Percentiles rank a stretch among this genome's conserved stretches.
phyloP scores from a whole-genome alignment of 371 early-diverging fungal species.

The Furculomyces boomerangus region DNA sequence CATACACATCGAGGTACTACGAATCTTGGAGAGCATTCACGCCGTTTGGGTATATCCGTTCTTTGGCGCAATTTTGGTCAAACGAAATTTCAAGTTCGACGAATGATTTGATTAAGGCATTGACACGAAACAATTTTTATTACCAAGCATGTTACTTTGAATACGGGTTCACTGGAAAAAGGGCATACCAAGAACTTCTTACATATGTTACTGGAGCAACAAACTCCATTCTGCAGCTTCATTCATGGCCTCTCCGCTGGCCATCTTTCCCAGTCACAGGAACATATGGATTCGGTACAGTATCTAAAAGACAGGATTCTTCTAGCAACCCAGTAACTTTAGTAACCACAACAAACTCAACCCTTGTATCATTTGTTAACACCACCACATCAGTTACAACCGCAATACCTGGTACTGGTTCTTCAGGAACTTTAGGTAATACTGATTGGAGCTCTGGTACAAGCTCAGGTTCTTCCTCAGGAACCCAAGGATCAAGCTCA shows the following conservation, averaged over 20 bases:
- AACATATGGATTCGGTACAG: not conserved
- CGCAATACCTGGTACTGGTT: not conserved
- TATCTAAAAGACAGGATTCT: not conserved
- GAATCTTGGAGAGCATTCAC: constrained; percentile 16
- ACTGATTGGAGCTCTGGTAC: not conserved
- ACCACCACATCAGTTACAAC: not conserved
- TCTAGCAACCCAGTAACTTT: not conserved
- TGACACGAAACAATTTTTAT: constrained; percentile 20
- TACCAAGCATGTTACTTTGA: constrained; percentile 27
- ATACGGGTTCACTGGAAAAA: constrained; percentile 20
- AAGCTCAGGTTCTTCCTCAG: not conserved
- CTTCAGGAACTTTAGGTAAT: not conserved
- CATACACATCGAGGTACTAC: constrained; percentile 6
- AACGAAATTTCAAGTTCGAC: constrained; percentile 11
- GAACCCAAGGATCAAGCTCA: not conserved
- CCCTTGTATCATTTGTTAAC: not conserved
- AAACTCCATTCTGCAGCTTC: constrained; percentile 13
- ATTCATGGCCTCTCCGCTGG: constrained; percentile 26
- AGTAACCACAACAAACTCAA: not conserved
- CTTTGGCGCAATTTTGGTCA: constrained; percentile 12
- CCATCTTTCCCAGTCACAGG: constrained; percentile 11
- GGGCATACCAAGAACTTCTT: constrained; percentile 16
- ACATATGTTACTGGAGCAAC: constrained; percentile 9
- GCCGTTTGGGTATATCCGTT: constrained; percentile 19
- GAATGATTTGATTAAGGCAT: constrained; percentile 12